These are phyloP conservation scores for Gardenia jasminoides DNA, from an alignment of 257 asterid species.

Conservation along the genomic window DNA sequence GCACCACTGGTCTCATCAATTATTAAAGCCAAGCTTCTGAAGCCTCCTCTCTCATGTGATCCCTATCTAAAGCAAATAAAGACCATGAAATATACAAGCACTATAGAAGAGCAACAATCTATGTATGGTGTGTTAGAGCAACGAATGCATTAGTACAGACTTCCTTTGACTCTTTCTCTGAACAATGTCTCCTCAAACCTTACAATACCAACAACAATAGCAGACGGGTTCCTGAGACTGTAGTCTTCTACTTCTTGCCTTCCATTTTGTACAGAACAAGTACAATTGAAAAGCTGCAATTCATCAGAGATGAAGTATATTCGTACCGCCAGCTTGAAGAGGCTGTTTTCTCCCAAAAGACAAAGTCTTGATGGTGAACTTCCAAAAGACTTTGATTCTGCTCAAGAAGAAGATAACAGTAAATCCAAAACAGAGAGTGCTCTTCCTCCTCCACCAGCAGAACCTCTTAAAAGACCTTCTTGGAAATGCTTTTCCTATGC, in stretches of 20 bases:
- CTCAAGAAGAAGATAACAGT: slow-evolving; percentile 14
- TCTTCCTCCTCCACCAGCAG: slow-evolving; percentile 24
- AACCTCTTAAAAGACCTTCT: slow-evolving; percentile 50
- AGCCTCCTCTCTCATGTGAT: slow-evolving; percentile 11
- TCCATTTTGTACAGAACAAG: neutral
- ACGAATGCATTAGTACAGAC: neutral
- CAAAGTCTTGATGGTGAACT: slow-evolving; percentile 42
- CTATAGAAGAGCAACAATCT: neutral
- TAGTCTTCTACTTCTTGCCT: neutral
- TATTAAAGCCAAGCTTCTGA: slow-evolving; percentile 11
- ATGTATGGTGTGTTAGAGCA: neutral
- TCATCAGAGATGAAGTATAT: slow-evolving; percentile 58
- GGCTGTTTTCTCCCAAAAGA: slow-evolving; percentile 67
- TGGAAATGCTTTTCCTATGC: slow-evolving; percentile 87
- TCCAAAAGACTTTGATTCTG: slow-evolving; percentile 29
- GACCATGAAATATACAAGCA: neutral
- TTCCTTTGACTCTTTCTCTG: slow-evolving; percentile 16
- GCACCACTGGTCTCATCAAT: neutral
- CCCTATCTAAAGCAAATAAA: slow-evolving; percentile 9
- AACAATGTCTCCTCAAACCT: slow-evolving; percentile 21
- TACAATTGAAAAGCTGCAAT: neutral
- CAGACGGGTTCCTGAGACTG: neutral
- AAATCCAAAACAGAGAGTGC: slow-evolving; percentile 9
- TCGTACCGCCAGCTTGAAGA: slow-evolving; percentile 64
- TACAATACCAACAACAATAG: neutral